Conservation (phyloP, 1,284 basidiomycete species). For the Austroboletus novae-zelandiae region DNA sequence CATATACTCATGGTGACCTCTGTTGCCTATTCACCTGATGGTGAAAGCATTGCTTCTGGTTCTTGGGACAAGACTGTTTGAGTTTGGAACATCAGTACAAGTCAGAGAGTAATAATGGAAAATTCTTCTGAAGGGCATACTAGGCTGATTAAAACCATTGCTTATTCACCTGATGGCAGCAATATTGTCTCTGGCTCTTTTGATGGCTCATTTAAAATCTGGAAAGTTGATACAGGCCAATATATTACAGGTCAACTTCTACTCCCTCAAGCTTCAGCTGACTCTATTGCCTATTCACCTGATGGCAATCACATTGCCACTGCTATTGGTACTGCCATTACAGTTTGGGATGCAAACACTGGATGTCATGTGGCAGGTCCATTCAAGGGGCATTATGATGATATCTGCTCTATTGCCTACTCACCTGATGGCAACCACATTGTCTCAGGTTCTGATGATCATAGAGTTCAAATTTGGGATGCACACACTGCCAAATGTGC, state of each 20-base stretch:
- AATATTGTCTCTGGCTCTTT: slow-evolving; percentile 13
- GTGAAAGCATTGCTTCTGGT: not conserved
- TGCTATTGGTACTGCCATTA: not conserved
- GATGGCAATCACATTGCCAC: not conserved
- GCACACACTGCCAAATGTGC: slow-evolving; percentile 3
- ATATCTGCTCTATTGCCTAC: slow-evolving; percentile 6
- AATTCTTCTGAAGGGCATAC: not conserved
- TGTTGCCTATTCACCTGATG: slow-evolving; percentile 16
- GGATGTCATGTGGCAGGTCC: not conserved
- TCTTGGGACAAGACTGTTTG: too few species aligned
- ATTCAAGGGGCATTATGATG: slow-evolving; percentile 2
- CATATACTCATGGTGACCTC: not conserved
- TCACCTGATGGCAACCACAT: slow-evolving; percentile 19
- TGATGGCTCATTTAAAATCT: slow-evolving; percentile 12
- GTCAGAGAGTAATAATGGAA: slow-evolving; percentile 2
- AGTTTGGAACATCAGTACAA: slow-evolving; percentile 13
- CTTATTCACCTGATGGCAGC: not conserved
- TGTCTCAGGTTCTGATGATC: slow-evolving; percentile 12
- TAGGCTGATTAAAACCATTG: not conserved
- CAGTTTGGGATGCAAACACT: slow-evolving; percentile 6
- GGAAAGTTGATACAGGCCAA: slow-evolving; percentile 15
- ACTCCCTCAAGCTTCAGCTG: not conserved
- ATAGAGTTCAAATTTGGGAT: slow-evolving; percentile 9
- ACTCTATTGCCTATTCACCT: not conserved
- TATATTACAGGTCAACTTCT: not conserved